phyloP scores from a whole-genome alignment of 106 monocot species.

The Apostasia shenzhenica region DNA sequence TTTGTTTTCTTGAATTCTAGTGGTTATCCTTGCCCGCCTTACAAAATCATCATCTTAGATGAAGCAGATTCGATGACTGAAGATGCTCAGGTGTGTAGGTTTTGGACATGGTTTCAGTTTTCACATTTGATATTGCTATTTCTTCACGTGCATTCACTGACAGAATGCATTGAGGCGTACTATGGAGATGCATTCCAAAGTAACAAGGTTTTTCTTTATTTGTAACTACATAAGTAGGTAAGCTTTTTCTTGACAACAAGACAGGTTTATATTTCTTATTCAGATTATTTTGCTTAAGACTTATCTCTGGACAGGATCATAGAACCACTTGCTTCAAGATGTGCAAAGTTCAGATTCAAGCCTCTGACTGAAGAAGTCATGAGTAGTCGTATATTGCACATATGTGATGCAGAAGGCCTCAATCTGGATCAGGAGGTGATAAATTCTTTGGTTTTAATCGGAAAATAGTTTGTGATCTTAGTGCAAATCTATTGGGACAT shows the following conservation, averaged over 20 bases:
- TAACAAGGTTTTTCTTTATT: constrained; percentile 96
- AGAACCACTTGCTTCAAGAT: constrained; percentile 98
- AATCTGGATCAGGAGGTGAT: constrained; percentile 68
- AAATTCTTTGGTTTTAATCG: constrained; percentile 1
- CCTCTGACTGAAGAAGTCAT: constrained; percentile 80
- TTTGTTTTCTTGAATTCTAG: constrained; percentile 19
- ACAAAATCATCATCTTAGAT: constrained; percentile 94
- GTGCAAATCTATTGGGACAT: background rate
- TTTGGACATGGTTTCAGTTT: background rate
- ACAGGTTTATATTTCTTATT: background rate
- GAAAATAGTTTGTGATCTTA: constrained; percentile 3
- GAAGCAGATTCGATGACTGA: constrained; percentile 99
- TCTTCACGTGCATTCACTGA: constrained; percentile 9
- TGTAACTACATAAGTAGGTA: constrained; percentile 99
- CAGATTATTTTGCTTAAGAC: background rate
- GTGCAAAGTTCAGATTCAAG: constrained; percentile 98
- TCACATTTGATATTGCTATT: background rate
- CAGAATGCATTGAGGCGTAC: constrained; percentile 98
- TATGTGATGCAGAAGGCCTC: constrained; percentile 83
- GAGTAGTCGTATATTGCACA: constrained; percentile 74
- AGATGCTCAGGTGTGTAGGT: constrained; percentile 77
- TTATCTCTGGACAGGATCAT: constrained; percentile 61
- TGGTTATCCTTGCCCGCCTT: constrained; percentile 85
- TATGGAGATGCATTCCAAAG: constrained; percentile 97
- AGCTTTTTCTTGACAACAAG: background rate